Base-by-base conservation (phyloP, 805 yeast species). In the Lipomyces starkeyi region DNA sequence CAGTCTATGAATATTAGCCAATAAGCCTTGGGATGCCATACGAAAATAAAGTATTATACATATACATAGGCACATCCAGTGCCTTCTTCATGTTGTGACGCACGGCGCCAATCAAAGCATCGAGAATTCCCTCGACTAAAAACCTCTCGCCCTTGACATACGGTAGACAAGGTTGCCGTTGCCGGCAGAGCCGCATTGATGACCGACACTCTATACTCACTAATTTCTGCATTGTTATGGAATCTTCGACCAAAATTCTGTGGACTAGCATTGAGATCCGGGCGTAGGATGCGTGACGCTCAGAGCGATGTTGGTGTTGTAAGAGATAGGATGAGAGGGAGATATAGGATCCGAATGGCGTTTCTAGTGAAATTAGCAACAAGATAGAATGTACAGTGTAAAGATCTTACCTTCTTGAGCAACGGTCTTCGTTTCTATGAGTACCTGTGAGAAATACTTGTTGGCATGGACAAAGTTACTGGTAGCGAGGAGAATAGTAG, bases 391-490 rank as follows among this genome's bases (percentile, higher is more conserved):
- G 6, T 29, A 8, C 22, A 17, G 9, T 7, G 49, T 9, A 3
- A 25, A 61, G 0, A 43, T 29, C 3, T 22, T 49, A 60, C 68
- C 72, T 59, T 63, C 69, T 32, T 67, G 64, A 29, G 63, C 61
- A 29, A 54, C 65, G 13, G 60, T 53, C 47, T 68, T 73, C 47
- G 76, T 67, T 20, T 76, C 74, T 20, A 74, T 70, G 40, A 79
- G 71, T 55, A 69, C 67, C 35, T 74, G 63, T 5, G 78, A 72
- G 67, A 80, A 81, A 52, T 75, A 73, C 29, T 75, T 74, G 70
- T 81, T 81, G 47, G 76, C 77, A n/a, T 73, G 73, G 4, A 74
- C 71, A 59, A 81, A 80, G 63, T 79, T 80, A 65, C 78, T 76
- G 22, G 77, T 70, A 8, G 73, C 79, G 59, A 73, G 74, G 34